Evolutionary conservation across 768 basidiomycete genomes (phyloP).

Genomic region (Collybia nuda): DNA sequence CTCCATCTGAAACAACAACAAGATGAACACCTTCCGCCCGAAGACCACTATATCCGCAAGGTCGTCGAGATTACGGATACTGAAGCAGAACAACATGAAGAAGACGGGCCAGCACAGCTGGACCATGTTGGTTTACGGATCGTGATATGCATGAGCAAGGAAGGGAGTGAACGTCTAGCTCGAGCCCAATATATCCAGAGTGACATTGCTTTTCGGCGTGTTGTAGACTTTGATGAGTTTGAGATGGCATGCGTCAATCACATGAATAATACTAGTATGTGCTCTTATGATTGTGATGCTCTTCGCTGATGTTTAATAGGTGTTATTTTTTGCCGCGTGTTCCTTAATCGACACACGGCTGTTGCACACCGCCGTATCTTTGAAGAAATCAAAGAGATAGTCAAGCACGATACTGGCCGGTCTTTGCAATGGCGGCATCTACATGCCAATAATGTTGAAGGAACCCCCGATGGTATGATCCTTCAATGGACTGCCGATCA

Average conservation of each 20-base stretch:
- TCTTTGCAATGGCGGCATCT: constrained; percentile 20
- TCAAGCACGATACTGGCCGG: constrained; percentile 18
- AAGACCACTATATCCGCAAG: constrained; percentile 16
- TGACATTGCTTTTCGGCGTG: constrained; percentile 23
- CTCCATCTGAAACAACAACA: constrained; percentile 13
- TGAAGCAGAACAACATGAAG: constrained; percentile 4
- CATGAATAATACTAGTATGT: constrained; percentile 16
- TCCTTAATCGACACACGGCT: constrained; percentile 12
- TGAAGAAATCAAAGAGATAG: constrained; percentile 14
- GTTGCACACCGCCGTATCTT: constrained; percentile 11
- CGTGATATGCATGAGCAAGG: constrained; percentile 21
- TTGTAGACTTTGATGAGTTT: constrained; percentile 25
- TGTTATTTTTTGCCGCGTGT: constrained; percentile 1
- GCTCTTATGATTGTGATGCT: background rate
- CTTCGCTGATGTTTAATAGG: background rate
- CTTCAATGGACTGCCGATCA: constrained; percentile 18
- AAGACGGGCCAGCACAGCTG: constrained; percentile 2
- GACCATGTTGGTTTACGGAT: constrained; percentile 11
- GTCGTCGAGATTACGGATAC: no score
- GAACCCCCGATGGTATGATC: constrained; percentile 12
- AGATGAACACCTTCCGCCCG: constrained; percentile 2
- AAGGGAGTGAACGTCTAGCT: constrained; percentile 14
- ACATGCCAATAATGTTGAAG: constrained; percentile 8
- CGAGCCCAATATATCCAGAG: constrained; percentile 20
- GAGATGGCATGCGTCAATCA: constrained; percentile 19